These are phyloP conservation scores for Ustanciosporium gigantosporum DNA, from an alignment of 1,284 basidiomycete species.

Conservation along the genomic window DNA sequence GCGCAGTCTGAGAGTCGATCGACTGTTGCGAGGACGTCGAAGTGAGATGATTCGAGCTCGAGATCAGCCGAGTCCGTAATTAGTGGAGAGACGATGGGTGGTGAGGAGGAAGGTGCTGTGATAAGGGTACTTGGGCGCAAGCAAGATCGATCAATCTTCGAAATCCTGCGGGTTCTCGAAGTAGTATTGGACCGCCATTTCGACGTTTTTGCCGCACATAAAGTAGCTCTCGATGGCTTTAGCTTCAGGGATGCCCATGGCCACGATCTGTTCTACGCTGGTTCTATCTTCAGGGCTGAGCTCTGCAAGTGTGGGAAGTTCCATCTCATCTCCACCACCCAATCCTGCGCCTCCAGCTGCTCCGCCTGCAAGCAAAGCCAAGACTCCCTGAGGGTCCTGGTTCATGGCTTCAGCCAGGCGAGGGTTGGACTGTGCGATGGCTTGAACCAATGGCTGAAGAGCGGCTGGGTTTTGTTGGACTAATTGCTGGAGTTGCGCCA, in stretches of 20 bases:
- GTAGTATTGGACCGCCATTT: slow-evolving; percentile 61
- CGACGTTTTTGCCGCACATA: slow-evolving; percentile 59
- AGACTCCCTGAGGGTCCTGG: slow-evolving; percentile 55
- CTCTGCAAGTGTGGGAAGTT: slow-evolving; percentile 46
- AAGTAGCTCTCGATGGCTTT: slow-evolving; percentile 59
- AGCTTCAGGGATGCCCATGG: slow-evolving; percentile 57
- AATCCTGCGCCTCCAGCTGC: too few relatives aligned
- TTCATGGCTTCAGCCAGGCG: slow-evolving; percentile 57
- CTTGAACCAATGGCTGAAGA: slow-evolving; percentile 56
- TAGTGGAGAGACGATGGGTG: too few relatives aligned
- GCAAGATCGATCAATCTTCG: too few relatives aligned
- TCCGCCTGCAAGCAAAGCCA: slow-evolving; percentile 49
- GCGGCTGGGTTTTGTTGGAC: slow-evolving; percentile 58
- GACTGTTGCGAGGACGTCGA: too few relatives aligned
- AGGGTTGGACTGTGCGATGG: slow-evolving; percentile 58
- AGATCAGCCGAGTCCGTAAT: too few relatives aligned
- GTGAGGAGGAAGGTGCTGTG: too few relatives aligned
- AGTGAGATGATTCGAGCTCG: too few relatives aligned
- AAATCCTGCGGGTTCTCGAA: slow-evolving; percentile 55
- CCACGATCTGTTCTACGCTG: slow-evolving; percentile 54
- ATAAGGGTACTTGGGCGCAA: too few relatives aligned
- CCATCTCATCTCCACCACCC: slow-evolving; percentile 51
- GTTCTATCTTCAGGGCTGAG: slow-evolving; percentile 48
- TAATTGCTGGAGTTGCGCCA: slow-evolving; percentile 54
- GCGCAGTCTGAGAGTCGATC: too few relatives aligned